A percentile compares a stretch with the other conserved stretches of the same genome.
These are phyloP conservation scores for Dentipellis fragilis DNA, from an alignment of 768 basidiomycete species.

Conservation along the genomic window DNA sequence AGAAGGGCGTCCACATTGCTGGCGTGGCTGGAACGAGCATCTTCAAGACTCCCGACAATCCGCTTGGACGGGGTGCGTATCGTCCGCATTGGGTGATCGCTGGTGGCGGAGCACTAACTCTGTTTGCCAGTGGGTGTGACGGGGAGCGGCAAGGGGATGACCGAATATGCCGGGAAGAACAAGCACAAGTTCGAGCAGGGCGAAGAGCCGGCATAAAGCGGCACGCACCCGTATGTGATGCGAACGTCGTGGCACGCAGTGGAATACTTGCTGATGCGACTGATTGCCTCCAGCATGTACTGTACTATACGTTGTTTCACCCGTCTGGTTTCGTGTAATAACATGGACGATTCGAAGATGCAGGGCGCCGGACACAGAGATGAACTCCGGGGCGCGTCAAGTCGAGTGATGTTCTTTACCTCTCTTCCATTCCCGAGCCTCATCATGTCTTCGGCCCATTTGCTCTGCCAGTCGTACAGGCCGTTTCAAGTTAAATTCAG, in stretches of 20 bases:
- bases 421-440: neutral
- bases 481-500: neutral
- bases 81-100: conserved; percentile 14
- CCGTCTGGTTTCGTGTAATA: neutral
- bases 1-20: conserved; percentile 87
- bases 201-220: conserved; percentile 4
- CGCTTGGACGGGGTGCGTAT: conserved; percentile 66
- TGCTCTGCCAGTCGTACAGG: neutral
- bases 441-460: neutral
- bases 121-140: conserved; percentile 6
- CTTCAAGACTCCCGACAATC: conserved; percentile 92
- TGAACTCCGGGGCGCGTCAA: neutral
- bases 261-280: too few species aligned
- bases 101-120: neutral
- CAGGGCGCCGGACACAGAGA: neutral
- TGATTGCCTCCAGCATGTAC: neutral
- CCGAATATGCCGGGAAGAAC: conserved; percentile 12
- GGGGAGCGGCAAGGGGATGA: conserved; percentile 12
- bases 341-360: neutral
- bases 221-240: neutral
- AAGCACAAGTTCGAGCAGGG: conserved; percentile 12
- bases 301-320: neutral
- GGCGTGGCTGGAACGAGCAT: conserved; percentile 84
- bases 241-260: too few species aligned
- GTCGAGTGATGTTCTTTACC: neutral